These are phyloP conservation scores for Salix purpurea DNA, from an alignment of 345 rosid species.

Conservation along the genomic window DNA sequence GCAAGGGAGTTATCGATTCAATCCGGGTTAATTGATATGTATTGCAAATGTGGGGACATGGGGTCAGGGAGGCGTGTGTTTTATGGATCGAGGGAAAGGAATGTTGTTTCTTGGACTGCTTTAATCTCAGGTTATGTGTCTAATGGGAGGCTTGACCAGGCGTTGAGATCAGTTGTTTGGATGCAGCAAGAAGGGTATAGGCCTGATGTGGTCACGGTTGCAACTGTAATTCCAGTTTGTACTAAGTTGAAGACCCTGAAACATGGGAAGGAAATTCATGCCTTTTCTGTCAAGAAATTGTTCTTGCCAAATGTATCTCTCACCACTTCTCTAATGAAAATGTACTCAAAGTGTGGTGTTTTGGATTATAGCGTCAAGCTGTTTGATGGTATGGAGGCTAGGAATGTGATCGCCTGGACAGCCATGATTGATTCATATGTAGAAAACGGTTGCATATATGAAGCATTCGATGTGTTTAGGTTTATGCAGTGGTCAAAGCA, in stretches of 20 bases:
- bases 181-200: conserved; percentile 87
- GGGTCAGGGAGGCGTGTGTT: conserved; percentile 63
- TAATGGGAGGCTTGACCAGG: conserved; percentile 74
- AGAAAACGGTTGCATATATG: conserved; percentile 32
- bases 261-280: conserved; percentile 81
- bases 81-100: conserved; percentile 58
- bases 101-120: conserved; percentile 80
- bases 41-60: conserved; percentile 80
- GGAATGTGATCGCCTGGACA: conserved; percentile 27
- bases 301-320: conserved; percentile 73
- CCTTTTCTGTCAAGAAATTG: conserved; percentile 63
- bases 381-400: conserved; percentile 38
- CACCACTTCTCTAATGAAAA: conserved; percentile 63
- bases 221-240: conserved; percentile 79
- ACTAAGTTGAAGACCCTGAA: conserved; percentile 52
- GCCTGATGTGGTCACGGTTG: conserved; percentile 76
- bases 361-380: conserved; percentile 47
- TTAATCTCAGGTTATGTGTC: conserved; percentile 75
- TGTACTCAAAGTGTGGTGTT: conserved; percentile 75
- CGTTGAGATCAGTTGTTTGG: conserved; percentile 80
- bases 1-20: conserved; percentile 48
- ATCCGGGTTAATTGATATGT: conserved; percentile 77
- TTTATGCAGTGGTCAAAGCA: conserved; percentile 64
- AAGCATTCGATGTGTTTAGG: conserved; percentile 48
- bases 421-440: conserved; percentile 48